Base-by-base conservation (phyloP, 441 rosid species). In the Croton setiger region DNA sequence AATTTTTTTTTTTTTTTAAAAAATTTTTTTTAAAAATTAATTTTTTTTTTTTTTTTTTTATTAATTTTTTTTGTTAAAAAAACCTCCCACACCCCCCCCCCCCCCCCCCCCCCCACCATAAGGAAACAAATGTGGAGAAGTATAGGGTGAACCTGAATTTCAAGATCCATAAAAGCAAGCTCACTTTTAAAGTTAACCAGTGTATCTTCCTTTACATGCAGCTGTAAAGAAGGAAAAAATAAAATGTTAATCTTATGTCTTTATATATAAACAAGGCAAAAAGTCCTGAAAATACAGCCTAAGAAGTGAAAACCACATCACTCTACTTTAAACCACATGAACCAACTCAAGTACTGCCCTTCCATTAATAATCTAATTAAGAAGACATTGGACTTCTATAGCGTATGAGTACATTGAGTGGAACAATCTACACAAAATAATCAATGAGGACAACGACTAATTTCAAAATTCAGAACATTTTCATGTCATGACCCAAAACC, bases 141-240 rank as follows among this genome's bases (percentile, higher is more conserved):
- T 12, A 58, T 39, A 78, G 62, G 54, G 55, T 44, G 10, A 44
- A 92, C 98, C 98, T 91, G 88, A 74, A 87, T 68, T 80, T 91
- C 93, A 62, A 83, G 86, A 79, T 91, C 98, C 92, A 87, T 74
- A 44, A 83, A 79, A 60, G 96, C 92, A 77, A 93, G 90, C 53
- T 89, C 93, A 4, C 84, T 80, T 82, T 91, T 93, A 83, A 87
- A 88, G 82, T 75, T 82, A 52, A 77, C 69, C 68, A 93, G 68
- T 21, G 86, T 86, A 65, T 81, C 83, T 71, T 91, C 96, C 80
- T 78, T 79, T 20, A 64, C 74, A 58, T 74, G 73, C n/a, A 93
- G 80, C 96, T 93, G 87, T 56, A 66, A 49, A 68, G 65, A 60
- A 66, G 53, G 58, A 13, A 52, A 74, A 52, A 74, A 59, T 43